Base-by-base conservation (phyloP, 2,329 filamentous ascomycete species). In the Blumeria hordei region DNA sequence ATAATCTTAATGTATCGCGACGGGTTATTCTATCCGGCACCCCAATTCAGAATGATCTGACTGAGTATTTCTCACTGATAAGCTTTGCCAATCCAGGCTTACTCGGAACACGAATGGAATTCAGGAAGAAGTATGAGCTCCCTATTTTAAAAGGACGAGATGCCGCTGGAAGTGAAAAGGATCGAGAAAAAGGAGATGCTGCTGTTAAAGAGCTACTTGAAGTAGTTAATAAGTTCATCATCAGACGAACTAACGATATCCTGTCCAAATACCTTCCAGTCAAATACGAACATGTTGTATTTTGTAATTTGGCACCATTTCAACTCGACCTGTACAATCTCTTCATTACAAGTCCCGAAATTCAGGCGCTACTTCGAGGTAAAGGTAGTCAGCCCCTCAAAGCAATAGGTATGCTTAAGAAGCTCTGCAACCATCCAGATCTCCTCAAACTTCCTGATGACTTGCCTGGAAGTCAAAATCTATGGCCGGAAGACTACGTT, bases 231-330 rank as follows among this genome's bases (percentile, higher is more conserved):
- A 95, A 94, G 64, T 98, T 98, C 69, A 93, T 98, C 66, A 98
- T 98, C 62, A 83, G 92, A 57, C 81, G 92, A 56, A 95, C 90
- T 3, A 98, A 98, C 74, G 92, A 98, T 64, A 94, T 98, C 58
- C 70, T 98, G 28, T 95, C 90, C 54, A 98, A 98, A 67, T 98
- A 98, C 65, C 71, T 98, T 57, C 92, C 92, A 0, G 81, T 96
- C 71, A 98, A 98, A 71, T 98, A 98, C 68, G 92, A 98, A 68
- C 92, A 98, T 66, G 92, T 98, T 34, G 92, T 98, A 0, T 98
- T 98, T 69, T 98, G 92, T 74, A 90, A 90, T 62, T 75, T 94
- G 49, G 84, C 92, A 14, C 85, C 85, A 0, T 96, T 98, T 69
- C 92, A 98, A 67, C 75, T 88, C 55, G 85, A 86, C 60, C 72